phyloP scores from a whole-genome alignment of 805 yeast species.

The Kodamaea sagamina region DNA sequence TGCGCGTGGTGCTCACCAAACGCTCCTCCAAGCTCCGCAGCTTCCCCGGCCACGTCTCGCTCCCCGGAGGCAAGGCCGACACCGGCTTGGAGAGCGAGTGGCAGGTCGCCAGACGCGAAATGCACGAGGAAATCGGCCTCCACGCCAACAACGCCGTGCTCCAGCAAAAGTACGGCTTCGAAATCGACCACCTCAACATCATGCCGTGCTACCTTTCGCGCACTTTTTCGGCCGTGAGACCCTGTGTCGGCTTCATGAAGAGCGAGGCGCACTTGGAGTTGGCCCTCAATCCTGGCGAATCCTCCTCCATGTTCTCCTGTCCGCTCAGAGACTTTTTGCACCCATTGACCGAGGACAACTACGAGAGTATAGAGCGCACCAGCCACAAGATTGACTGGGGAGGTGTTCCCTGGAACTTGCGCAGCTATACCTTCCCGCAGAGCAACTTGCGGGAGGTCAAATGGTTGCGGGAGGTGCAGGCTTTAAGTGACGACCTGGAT shows the following conservation, averaged over 20 bases:
- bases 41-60: conserved; percentile 87
- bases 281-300: conserved; percentile 73
- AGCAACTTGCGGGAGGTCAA: conserved; percentile 54
- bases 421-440: conserved; percentile 63
- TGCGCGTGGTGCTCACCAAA: conserved; percentile 76
- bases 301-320: conserved; percentile 67
- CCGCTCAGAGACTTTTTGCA: conserved; percentile 62
- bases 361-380: conserved; percentile 35
- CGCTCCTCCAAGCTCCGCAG: conserved; percentile 67
- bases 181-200: conserved; percentile 58
- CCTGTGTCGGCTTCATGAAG: conserved; percentile 68
- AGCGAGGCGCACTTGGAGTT: conserved; percentile 41
- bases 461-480: conserved; percentile 61
- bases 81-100: conserved; percentile 62
- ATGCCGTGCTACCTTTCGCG: conserved; percentile 82
- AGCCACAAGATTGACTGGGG: conserved; percentile 61
- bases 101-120: conserved; percentile 78
- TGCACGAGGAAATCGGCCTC: conserved; percentile 84
- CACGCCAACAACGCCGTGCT: conserved; percentile 49
- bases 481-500: conserved; percentile 56
- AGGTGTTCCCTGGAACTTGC: conserved; percentile 64
- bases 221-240: conserved; percentile 80
- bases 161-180: conserved; percentile 49
- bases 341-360: conserved; percentile 21
- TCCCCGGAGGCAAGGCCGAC: conserved; percentile 95